A percentile compares a stretch with the other conserved stretches of the same genome.
These are phyloP conservation scores for Melampsora larici-populina DNA, from an alignment of 1,284 basidiomycete species.

Conservation along the genomic window DNA sequence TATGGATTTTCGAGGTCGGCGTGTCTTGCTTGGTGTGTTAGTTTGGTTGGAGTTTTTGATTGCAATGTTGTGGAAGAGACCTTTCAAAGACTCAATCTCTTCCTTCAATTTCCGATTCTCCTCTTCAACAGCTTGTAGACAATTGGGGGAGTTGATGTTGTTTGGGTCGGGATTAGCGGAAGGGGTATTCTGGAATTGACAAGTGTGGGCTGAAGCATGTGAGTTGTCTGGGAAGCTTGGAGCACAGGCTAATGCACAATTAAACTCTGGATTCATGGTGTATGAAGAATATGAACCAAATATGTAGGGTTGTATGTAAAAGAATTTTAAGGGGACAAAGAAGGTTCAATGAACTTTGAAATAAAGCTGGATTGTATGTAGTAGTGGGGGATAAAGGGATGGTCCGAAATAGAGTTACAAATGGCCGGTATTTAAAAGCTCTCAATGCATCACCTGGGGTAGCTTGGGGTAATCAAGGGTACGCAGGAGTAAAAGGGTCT, in stretches of 20 bases:
- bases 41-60: neutral
- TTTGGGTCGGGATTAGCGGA: neutral
- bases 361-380: neutral
- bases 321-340: neutral
- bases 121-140: conserved; percentile 23
- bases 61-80: conserved; percentile 23
- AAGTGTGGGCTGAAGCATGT: neutral
- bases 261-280: conserved; percentile 1
- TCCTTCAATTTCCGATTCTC: conserved; percentile 22
- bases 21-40: conserved; percentile 3
- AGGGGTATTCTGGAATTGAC: conserved; percentile 4
- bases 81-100: conserved; percentile 10
- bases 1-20: conserved; percentile 15
- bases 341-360: neutral
- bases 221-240: neutral
- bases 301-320: conserved; percentile 1
- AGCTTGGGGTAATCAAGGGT: neutral
- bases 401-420: neutral
- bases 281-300: neutral
- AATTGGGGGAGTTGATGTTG: neutral
- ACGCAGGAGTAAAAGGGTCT: too few relatives aligned
- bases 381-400: neutral
- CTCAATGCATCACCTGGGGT: neutral
- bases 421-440: too few relatives aligned
- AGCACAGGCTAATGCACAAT: conserved; percentile 7